Evolutionary conservation across 2,329 filamentous ascomycete species (phyloP), one percentile per base, ranked within the genome.

Genomic region (Hymenotorrendiella dingleyae): DNA sequence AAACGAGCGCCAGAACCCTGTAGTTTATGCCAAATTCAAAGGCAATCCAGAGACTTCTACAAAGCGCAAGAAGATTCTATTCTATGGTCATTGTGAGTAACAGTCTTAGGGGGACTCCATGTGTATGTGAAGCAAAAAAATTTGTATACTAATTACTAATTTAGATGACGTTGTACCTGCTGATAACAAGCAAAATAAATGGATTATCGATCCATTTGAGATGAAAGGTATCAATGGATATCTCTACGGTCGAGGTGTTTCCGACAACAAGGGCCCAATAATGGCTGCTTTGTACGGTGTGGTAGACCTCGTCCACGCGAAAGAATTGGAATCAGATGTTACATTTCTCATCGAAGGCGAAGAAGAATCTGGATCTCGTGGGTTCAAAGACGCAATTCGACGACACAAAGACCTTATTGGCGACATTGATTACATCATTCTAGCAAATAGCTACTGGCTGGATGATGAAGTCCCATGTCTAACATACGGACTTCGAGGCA

Each of bases 401-500:
- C 76, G 79, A 49, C 80, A 93, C 64, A 94, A 94, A 63, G 73
- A 82, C 11, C 73, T 87, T 19, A 95, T 98, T 54, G 93, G 93
- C 1, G 73, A 86, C 8, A 81, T 98, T 2, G 91, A 98, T 64
- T 97, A 93, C 71, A 93, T 98, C 42, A 69, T 98, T 23, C 71
- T 98, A 27, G 91, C 93, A 17, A 98, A 98, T 69, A 96, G 90
- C 65, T 98, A 98, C 69, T 98, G 93, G 93, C 74, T 98, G 1
- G 89, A 97, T 59, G 91, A 98, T 59, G 84, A 94, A 53, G 89
- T 94, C 2, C 93, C 93, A 0, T 98, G 93, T 61, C 68, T 98
- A 44, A 98, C 93, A 0, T 98, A 98, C 49, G 93, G 93, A 1
- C 74, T 97, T 6, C 80, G 93, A 36, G 93, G 93, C 19, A 91